Percentiles rank a stretch among this genome's conserved stretches.
phyloP scores from a whole-genome alignment of 176 grass and related monocot genomes.

The Chrysopogon serrulatus region DNA sequence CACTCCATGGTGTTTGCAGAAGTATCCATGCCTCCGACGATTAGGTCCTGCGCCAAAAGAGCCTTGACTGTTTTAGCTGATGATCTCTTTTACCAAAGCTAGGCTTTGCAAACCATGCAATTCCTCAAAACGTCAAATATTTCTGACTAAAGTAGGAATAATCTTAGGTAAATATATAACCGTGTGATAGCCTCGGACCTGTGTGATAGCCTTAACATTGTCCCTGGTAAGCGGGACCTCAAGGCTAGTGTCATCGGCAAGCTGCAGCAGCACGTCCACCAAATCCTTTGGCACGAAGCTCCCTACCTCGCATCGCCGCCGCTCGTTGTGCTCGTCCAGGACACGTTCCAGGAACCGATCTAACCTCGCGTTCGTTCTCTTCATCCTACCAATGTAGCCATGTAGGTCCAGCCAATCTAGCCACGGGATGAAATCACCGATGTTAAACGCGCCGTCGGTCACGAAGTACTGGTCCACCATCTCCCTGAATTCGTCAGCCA shows the following conservation, averaged over 20 bases:
- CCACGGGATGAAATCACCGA: slow-evolving; percentile 69
- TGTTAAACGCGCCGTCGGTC: slow-evolving; percentile 53
- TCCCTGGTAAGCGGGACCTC: slow-evolving; percentile 48
- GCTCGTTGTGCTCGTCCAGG: slow-evolving; percentile 55
- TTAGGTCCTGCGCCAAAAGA: slow-evolving; percentile 34
- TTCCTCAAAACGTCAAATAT: not conserved
- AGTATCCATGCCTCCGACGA: slow-evolving; percentile 49
- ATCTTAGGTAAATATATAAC: not conserved
- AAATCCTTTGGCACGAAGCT: slow-evolving; percentile 51
- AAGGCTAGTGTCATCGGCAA: slow-evolving; percentile 45
- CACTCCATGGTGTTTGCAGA: slow-evolving; percentile 40
- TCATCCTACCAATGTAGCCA: slow-evolving; percentile 66
- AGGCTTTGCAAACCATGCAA: not conserved
- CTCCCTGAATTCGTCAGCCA: slow-evolving; percentile 51
- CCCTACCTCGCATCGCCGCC: slow-evolving; percentile 17
- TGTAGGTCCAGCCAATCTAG: slow-evolving; percentile 62
- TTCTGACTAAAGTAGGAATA: too few relatives aligned
- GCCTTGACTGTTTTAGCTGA: too few relatives aligned
- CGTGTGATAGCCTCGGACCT: too few relatives aligned
- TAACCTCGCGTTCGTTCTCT: slow-evolving; percentile 39
- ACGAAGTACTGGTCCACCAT: slow-evolving; percentile 58
- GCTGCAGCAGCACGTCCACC: slow-evolving; percentile 65
- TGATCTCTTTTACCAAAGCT: not conserved
- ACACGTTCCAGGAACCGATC: slow-evolving; percentile 67
- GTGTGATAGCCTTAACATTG: slow-evolving; percentile 54